Conservation (phyloP, 2,329 filamentous ascomycete species). For the Calonectria ilicicola region DNA sequence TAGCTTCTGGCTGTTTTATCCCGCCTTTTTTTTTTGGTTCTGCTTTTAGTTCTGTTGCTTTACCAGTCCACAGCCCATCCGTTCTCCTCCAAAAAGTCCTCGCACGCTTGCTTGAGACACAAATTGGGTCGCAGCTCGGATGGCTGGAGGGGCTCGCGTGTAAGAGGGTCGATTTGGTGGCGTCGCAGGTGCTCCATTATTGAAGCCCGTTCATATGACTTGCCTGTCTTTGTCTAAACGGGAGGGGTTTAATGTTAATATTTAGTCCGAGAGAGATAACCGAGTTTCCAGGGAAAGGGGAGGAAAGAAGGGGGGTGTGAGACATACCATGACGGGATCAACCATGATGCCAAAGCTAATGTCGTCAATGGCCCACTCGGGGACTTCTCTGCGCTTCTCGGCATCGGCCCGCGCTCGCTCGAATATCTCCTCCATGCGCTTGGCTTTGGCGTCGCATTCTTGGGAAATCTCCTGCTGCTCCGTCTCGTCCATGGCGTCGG, state of each 20-base stretch:
- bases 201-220: slow-evolving; percentile 88
- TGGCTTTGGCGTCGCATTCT: slow-evolving; percentile 62
- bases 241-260: background rate
- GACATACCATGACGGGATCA: slow-evolving; percentile 71
- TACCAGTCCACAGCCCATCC: slow-evolving; percentile 96
- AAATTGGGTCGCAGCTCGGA: slow-evolving; percentile 85
- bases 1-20: background rate
- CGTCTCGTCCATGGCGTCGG: slow-evolving; percentile 56
- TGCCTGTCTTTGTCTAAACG: slow-evolving; percentile 80
- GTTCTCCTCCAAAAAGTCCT: slow-evolving; percentile 86
- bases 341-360: slow-evolving; percentile 81
- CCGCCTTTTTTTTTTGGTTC: background rate
- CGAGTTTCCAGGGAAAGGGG: background rate
- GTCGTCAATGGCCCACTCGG: slow-evolving; percentile 82
- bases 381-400: slow-evolving; percentile 69
- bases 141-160: slow-evolving; percentile 77
- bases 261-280: slow-evolving; percentile 21
- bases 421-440: slow-evolving; percentile 60
- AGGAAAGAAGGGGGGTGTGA: background rate
- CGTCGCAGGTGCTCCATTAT: slow-evolving; percentile 88
- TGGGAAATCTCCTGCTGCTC: slow-evolving; percentile 60
- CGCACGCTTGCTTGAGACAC: slow-evolving; percentile 82
- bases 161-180: slow-evolving; percentile 83
- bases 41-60: background rate
- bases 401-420: slow-evolving; percentile 60